phyloP scores from a whole-genome alignment of 1,139 yeast species.

The Yarrowia galli region DNA sequence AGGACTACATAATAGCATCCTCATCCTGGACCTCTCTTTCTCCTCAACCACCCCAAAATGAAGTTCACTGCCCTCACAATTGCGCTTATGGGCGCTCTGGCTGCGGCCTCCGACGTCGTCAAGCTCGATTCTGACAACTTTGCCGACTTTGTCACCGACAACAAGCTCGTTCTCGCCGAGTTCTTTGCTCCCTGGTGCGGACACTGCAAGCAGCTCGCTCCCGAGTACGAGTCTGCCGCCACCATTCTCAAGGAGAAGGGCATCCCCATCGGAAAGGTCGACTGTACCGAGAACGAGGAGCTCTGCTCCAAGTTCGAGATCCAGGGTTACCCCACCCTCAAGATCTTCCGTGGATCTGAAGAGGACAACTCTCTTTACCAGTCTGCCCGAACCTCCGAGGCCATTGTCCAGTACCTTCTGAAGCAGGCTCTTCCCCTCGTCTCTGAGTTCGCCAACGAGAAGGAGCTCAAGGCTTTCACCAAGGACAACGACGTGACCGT shows the following conservation, averaged over 20 bases:
- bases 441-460: conserved; percentile 57
- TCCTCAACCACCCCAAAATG: conserved; percentile 41
- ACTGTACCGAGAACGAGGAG: conserved; percentile 86
- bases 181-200: conserved; percentile 99
- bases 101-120: conserved; percentile 87
- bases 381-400: conserved; percentile 84
- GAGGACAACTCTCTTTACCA: conserved; percentile 60
- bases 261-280: conserved; percentile 86
- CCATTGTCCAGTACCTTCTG: conserved; percentile 79
- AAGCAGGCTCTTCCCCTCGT: conserved; percentile 88
- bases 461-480: conserved; percentile 58
- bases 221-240: conserved; percentile 89
- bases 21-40: conserved; percentile 25
- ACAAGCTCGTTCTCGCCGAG: conserved; percentile 88
- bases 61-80: conserved; percentile 43
- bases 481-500: conserved; percentile 62
- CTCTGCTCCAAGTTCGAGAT: conserved; percentile 78
- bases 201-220: conserved; percentile 93
- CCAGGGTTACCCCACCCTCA: conserved; percentile 91
- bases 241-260: conserved; percentile 67
- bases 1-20: conserved; percentile 35
- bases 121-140: conserved; percentile 64
- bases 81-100: conserved; percentile 63
- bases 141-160: conserved; percentile 67
- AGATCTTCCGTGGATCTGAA: conserved; percentile 75